Conservation (phyloP, 2,329 filamentous ascomycete genomes). For the Didymella glomerata region DNA sequence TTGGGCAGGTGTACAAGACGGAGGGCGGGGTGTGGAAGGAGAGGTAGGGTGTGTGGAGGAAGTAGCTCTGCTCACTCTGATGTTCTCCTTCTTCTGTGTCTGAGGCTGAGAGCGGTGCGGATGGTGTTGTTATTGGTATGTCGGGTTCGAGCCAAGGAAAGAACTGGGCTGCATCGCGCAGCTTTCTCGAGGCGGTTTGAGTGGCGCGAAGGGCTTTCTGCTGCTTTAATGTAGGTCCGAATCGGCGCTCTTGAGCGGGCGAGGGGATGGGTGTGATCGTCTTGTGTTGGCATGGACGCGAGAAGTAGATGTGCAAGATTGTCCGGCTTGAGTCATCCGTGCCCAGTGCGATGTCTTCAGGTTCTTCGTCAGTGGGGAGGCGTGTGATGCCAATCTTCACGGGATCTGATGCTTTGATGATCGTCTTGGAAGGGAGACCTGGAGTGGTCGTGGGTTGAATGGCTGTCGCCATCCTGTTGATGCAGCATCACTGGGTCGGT, state of each 20-base stretch:
- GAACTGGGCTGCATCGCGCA: too few species aligned
- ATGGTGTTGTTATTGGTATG: too few species aligned
- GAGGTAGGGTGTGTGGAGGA: conserved; percentile 42
- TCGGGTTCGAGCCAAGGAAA: too few species aligned
- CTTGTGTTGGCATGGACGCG: conserved; percentile 23
- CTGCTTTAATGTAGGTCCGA: conserved; percentile 25
- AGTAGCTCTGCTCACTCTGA: conserved; percentile 26
- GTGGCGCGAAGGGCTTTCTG: too few species aligned
- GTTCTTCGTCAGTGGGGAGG: not conserved
- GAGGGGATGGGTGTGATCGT: conserved; percentile 25
- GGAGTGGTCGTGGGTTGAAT: too few species aligned
- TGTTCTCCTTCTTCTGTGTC: too few species aligned
- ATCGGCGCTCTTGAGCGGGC: conserved; percentile 31
- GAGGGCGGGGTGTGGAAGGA: conserved; percentile 42
- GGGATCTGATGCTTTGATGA: not conserved
- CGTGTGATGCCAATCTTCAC: not conserved
- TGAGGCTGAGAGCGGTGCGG: too few species aligned
- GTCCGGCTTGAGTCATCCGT: conserved; percentile 7
- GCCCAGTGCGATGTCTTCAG: too few species aligned
- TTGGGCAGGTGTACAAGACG: conserved; percentile 36
- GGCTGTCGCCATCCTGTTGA: too few species aligned
- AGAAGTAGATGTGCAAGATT: conserved; percentile 38
- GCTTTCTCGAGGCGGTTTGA: too few species aligned
- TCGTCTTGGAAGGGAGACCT: not conserved
- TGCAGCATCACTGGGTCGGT: too few species aligned